Conservation (phyloP, 2,329 filamentous ascomycete species). For the Epichloe bromicola region DNA sequence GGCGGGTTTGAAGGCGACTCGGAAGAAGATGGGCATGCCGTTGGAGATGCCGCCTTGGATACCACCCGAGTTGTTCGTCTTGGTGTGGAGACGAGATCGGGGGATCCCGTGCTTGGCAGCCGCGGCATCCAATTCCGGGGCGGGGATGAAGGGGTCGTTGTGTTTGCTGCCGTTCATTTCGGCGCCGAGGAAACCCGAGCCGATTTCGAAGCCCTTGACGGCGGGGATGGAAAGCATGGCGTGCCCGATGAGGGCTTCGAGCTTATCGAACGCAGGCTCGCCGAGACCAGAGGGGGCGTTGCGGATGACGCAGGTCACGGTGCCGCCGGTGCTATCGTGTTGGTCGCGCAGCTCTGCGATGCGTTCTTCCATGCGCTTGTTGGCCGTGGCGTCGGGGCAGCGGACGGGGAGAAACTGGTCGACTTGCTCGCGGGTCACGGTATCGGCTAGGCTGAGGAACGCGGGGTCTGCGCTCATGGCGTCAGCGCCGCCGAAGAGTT, state of each 20-base stretch:
- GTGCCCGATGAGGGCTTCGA: conserved; percentile 82
- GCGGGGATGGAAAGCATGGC: conserved; percentile 94
- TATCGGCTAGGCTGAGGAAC: conserved; percentile 62
- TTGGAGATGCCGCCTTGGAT: conserved; percentile 95
- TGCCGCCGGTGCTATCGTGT: conserved; percentile 85
- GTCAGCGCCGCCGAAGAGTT: conserved; percentile 18
- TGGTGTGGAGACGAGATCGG: conserved; percentile 59
- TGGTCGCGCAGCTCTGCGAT: conserved; percentile 68
- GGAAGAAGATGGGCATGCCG: conserved; percentile 88
- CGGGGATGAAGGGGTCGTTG: conserved; percentile 54
- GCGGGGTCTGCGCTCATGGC: conserved; percentile 61
- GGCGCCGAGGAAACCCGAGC: conserved; percentile 79
- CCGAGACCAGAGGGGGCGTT: conserved; percentile 77
- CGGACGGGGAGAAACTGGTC: conserved; percentile 78
- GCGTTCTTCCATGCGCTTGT: conserved; percentile 60
- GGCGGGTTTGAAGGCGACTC: conserved; percentile 86
- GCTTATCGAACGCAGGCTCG: conserved; percentile 90
- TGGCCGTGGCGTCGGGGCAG: conserved; percentile 58
- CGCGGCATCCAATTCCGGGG: conserved; percentile 30
- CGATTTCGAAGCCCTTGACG: conserved; percentile 91
- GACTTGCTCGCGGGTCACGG: conserved; percentile 61
- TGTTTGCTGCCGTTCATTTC: conserved; percentile 79
- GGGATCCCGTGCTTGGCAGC: conserved; percentile 32
- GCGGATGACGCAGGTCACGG: conserved; percentile 84
- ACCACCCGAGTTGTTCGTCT: conserved; percentile 89